Evolutionary conservation across 495 filamentous ascomycete genomes (phyloP), one percentile per base, ranked within the genome.

Genomic region (Talaromyces thailandensis): DNA sequence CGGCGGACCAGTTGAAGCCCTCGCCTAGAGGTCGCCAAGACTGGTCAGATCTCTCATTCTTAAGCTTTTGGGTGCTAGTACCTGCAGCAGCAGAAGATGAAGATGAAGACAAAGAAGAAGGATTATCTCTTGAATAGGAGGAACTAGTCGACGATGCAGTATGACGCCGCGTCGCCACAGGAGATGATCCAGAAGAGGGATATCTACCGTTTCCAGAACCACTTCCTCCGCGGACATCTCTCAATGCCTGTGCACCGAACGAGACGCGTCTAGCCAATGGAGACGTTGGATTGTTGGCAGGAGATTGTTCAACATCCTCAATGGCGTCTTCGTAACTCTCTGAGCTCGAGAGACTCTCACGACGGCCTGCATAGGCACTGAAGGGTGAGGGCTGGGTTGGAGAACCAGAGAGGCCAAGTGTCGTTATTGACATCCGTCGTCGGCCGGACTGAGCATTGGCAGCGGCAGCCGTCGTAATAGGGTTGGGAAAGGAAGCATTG

Each of bases 1-100:
- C 91, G 76, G 96, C 92, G 75, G 90, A 89, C 89, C 92, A 96
- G 73, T 94, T 93, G 81, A 91, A 94, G 71, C 87, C 88, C 84
- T 92, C 91, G 79, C 90, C 90, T 93, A 82, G 76, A 71, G 69
- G 80, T 76, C 86, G 73, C 68, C 75, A 71, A 56, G 73, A 75
- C 63, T 65, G 37, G 76, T 79, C 75, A 81, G 77, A 78, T 70
- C 63, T 74, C 67, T 77, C 74, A 68, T 76, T 75, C 70, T 70
- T 67, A 63, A 71, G 62, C 66, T 67, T 68, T 65, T 65, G 66
- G 65, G 69, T 67, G 66, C 64, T 63, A 71, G 65, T 75, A 78
- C 72, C 76, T 77, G 75, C 70, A 73, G 64, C 62, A 69, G 59
- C 43, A 40, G n/a, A 48, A 28, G 74, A 71, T 53, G 68, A 67